These are phyloP conservation scores for Thelephora aurantiotincta DNA, from an alignment of 768 basidiomycete genomes.

Conservation along the genomic window DNA sequence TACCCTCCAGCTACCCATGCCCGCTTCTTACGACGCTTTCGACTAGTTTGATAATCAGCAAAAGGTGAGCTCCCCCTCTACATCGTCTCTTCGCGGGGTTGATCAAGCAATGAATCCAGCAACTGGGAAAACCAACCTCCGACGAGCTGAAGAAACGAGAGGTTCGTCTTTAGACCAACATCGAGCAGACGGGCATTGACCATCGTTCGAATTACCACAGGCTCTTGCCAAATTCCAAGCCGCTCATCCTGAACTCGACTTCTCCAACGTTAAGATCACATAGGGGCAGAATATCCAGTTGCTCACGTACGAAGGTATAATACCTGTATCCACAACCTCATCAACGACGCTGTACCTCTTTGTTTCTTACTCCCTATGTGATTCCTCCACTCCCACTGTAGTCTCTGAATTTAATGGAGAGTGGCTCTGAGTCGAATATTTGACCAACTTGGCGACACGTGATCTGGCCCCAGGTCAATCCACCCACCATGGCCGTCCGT, in stretches of 20 bases:
- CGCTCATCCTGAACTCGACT: constrained; percentile 88
- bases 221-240: constrained; percentile 81
- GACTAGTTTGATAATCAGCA: constrained; percentile 66
- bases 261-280: constrained; percentile 82
- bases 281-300: constrained; percentile 16
- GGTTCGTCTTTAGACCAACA: constrained; percentile 21
- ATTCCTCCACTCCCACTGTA: too few relatives aligned
- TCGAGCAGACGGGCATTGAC: not conserved
- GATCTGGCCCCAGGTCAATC: too few relatives aligned
- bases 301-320: not conserved
- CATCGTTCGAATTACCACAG: constrained; percentile 20
- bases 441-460: too few relatives aligned
- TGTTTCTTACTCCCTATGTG: too few relatives aligned
- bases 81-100: not conserved
- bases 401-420: too few relatives aligned
- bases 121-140: constrained; percentile 92
- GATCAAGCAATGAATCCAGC: constrained; percentile 25
- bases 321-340: not conserved
- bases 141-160: constrained; percentile 91
- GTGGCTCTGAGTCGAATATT: too few relatives aligned
- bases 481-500: constrained; percentile 57
- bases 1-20: not conserved
- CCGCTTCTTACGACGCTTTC: not conserved
- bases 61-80: constrained; percentile 27
- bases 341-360: too few relatives aligned